Evolutionary conservation across 257 asterid species (phyloP).

Genomic region (Fraxinus pennsylvanica): DNA sequence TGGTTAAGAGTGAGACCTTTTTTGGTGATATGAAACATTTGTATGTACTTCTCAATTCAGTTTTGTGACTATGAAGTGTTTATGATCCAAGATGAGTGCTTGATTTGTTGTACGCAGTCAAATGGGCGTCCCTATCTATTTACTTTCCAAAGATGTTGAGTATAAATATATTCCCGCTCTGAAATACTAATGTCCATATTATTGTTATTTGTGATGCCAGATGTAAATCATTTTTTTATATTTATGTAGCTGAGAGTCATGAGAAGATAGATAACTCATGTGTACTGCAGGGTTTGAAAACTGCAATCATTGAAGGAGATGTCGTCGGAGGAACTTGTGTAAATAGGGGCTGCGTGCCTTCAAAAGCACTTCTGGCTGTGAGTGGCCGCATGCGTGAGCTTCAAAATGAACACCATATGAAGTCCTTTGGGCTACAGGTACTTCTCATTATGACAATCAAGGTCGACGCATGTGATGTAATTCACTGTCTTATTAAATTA

Average conservation of each 20-base stretch:
- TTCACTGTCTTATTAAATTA: not conserved
- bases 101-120: not conserved
- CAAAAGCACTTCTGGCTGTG: slow-evolving; percentile 87
- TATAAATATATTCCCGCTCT: slow-evolving; percentile 4
- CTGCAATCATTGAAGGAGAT: slow-evolving; percentile 88
- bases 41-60: not conserved
- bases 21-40: not conserved
- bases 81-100: slow-evolving; percentile 13
- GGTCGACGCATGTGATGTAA: not conserved
- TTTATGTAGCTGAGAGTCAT: slow-evolving; percentile 18
- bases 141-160: not conserved
- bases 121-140: slow-evolving; percentile 9
- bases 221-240: slow-evolving; percentile 15
- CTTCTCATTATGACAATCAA: slow-evolving; percentile 23
- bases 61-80: not conserved
- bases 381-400: slow-evolving; percentile 95
- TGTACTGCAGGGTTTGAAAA: slow-evolving; percentile 72
- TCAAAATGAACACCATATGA: slow-evolving; percentile 82
- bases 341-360: slow-evolving; percentile 89
- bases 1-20: slow-evolving; percentile 4
- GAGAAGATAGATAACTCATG: slow-evolving; percentile 7
- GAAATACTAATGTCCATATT: not conserved
- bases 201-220: slow-evolving; percentile 6
- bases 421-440: slow-evolving; percentile 90
- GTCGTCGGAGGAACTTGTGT: slow-evolving; percentile 92